Percentiles rank a stretch among this genome's conserved stretches.
These are phyloP conservation scores for Cymbidium sinense DNA, from an alignment of 106 monocot species.

Conservation along the genomic window DNA sequence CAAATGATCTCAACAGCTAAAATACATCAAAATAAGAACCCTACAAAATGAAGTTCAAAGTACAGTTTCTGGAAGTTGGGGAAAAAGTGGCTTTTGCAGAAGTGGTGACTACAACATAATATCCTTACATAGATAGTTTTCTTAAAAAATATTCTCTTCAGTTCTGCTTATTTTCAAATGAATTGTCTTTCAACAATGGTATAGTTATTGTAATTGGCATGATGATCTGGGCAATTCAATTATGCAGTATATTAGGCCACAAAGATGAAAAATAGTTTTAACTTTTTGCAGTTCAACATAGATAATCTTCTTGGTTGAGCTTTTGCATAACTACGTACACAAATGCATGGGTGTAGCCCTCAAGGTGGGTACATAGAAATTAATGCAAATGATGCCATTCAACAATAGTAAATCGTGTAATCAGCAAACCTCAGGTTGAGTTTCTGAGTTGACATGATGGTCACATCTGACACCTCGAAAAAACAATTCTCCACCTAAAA, in stretches of 20 bases:
- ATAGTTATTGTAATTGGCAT: neutral
- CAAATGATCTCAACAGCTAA: neutral
- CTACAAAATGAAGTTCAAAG: neutral
- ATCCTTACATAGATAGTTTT: neutral
- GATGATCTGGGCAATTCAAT: neutral
- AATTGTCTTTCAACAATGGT: neutral
- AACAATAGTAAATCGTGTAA: neutral
- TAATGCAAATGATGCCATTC: neutral
- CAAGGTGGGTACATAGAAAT: neutral
- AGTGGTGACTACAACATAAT: neutral
- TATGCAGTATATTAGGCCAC: neutral
- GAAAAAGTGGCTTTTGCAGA: neutral
- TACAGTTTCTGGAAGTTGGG: neutral
- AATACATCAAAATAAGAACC: neutral
- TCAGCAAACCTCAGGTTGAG: slow-evolving; percentile 65
- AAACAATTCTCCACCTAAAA: slow-evolving; percentile 89
- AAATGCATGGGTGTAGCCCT: neutral
- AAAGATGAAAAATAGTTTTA: neutral
- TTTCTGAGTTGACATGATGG: slow-evolving; percentile 84
- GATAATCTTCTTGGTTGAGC: neutral
- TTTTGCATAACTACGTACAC: neutral
- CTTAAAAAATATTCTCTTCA: neutral
- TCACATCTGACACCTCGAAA: slow-evolving; percentile 93
- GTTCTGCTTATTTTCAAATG: neutral
- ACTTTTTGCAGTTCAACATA: slow-evolving; percentile 4